Conservation (phyloP, 1,284 basidiomycete species). For the Rhodotorula sp. region DNA sequence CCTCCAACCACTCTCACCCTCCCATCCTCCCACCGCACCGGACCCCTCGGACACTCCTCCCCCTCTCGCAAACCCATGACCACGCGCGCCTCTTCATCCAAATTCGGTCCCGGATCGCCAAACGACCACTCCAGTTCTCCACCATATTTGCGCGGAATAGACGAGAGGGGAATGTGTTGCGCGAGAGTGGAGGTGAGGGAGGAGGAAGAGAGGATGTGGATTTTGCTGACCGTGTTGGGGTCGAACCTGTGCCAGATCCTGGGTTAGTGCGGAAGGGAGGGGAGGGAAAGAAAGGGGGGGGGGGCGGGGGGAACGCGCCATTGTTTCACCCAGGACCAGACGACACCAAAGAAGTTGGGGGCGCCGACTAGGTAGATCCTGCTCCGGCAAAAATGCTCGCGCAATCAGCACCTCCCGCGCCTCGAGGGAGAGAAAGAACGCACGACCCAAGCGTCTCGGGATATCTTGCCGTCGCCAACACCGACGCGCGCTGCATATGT, state of each 20-base stretch:
- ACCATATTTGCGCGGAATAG: slow-evolving; percentile 66
- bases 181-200: slow-evolving; percentile 33
- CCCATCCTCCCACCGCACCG: slow-evolving; percentile 26
- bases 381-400: background rate
- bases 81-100: slow-evolving; percentile 24
- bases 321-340: slow-evolving; percentile 67
- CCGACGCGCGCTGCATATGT: slow-evolving; percentile 69
- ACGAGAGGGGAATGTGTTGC: slow-evolving; percentile 55
- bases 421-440: slow-evolving; percentile 5
- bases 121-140: slow-evolving; percentile 39
- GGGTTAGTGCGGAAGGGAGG: background rate
- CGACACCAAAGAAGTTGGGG: slow-evolving; percentile 61
- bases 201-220: slow-evolving; percentile 33
- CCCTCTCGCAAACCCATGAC: slow-evolving; percentile 14
- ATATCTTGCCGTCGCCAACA: slow-evolving; percentile 73
- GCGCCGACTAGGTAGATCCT: slow-evolving; percentile 63
- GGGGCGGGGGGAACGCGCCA: slow-evolving; percentile 8
- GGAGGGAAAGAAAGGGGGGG: too few species aligned
- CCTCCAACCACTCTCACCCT: slow-evolving; percentile 7
- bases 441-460: slow-evolving; percentile 57
- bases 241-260: slow-evolving; percentile 16
- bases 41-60: slow-evolving; percentile 21
- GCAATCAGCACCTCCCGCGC: too few species aligned
- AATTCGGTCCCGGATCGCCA: slow-evolving; percentile 22
- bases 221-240: slow-evolving; percentile 36